Percentiles rank a stretch among this genome's conserved stretches.
phyloP scores from a whole-genome alignment of 1,139 yeast species.

The Candida anutae region DNA sequence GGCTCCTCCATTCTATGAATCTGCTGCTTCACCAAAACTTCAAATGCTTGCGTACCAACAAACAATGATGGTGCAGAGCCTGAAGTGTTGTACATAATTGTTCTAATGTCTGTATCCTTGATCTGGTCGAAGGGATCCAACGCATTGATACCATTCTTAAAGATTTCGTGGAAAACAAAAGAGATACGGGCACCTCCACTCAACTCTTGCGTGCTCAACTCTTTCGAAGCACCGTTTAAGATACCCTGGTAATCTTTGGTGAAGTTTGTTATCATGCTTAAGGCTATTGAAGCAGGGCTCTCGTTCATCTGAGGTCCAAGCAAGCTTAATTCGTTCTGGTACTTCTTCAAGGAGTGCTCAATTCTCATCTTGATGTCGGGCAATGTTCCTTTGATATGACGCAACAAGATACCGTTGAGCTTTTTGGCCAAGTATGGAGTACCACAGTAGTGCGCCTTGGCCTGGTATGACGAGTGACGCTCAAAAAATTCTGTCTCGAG shows the following conservation, averaged over 20 bases:
- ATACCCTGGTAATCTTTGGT: constrained; percentile 89
- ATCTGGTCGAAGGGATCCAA: constrained; percentile 96
- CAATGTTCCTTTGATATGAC: constrained; percentile 88
- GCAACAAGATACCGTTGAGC: constrained; percentile 80
- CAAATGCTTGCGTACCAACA: constrained; percentile 97
- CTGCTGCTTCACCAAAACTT: constrained; percentile 92
- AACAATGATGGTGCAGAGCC: constrained; percentile 97
- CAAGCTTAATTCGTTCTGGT: constrained; percentile 66
- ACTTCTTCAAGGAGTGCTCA: constrained; percentile 74
- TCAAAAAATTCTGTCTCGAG: constrained; percentile 78
- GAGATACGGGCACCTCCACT: constrained; percentile 98
- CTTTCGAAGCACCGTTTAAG: constrained; percentile 89
- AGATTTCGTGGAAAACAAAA: constrained; percentile 95
- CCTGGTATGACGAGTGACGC: constrained; percentile 65
- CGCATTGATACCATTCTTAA: constrained; percentile 85
- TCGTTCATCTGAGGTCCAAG: constrained; percentile 86
- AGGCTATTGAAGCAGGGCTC: constrained; percentile 82
- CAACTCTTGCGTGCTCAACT: constrained; percentile 74
- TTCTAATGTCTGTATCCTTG: constrained; percentile 92
- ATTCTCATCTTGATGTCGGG: constrained; percentile 92
- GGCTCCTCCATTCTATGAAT: constrained; percentile 95
- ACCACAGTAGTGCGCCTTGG: constrained; percentile 89
- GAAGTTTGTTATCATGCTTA: constrained; percentile 86
- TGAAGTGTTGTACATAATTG: constrained; percentile 94
- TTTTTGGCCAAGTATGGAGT: constrained; percentile 94